Evolutionary conservation across 495 filamentous ascomycete species (phyloP).

Genomic region (Annulohypoxylon bovei): DNA sequence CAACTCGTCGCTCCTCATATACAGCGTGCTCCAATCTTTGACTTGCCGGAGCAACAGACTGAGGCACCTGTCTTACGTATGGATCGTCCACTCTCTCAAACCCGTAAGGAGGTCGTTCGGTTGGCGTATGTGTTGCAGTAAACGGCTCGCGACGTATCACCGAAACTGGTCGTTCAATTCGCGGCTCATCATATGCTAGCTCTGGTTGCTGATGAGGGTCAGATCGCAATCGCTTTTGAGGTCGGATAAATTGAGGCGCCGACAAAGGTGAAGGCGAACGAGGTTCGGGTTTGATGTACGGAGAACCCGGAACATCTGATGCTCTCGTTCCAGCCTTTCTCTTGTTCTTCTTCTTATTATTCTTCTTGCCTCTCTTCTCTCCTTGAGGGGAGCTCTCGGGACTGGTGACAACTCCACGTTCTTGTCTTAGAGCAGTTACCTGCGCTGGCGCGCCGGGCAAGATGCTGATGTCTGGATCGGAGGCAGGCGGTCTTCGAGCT

Average conservation of each 20-base stretch:
- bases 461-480: constrained; percentile 46
- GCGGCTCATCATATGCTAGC: constrained; percentile 55
- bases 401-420: constrained; percentile 53
- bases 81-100: constrained; percentile 41
- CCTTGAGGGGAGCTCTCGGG: constrained; percentile 63
- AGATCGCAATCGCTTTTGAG: constrained; percentile 63
- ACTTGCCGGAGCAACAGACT: constrained; percentile 40
- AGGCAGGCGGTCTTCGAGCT: constrained; percentile 66
- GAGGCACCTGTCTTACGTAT: constrained; percentile 38
- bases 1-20: constrained; percentile 44
- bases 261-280: constrained; percentile 80
- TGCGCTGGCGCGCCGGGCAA: constrained; percentile 56
- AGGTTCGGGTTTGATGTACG: constrained; percentile 88
- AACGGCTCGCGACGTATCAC: constrained; percentile 35
- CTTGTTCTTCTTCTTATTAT: constrained; percentile 62
- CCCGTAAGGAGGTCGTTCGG: constrained; percentile 35
- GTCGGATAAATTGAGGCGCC: constrained; percentile 60
- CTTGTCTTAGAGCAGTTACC: constrained; percentile 60
- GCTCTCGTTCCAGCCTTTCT: constrained; percentile 56
- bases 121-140: constrained; percentile 16
- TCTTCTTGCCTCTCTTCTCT: constrained; percentile 48
- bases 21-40: constrained; percentile 38
- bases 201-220: constrained; percentile 55
- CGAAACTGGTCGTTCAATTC: constrained; percentile 45
- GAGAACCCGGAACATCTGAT: constrained; percentile 53